A percentile compares a stretch with the other conserved stretches of the same genome.
phyloP scores from a whole-genome alignment of 495 filamentous ascomycete genomes.

The Penicillium atrosanguineum region DNA sequence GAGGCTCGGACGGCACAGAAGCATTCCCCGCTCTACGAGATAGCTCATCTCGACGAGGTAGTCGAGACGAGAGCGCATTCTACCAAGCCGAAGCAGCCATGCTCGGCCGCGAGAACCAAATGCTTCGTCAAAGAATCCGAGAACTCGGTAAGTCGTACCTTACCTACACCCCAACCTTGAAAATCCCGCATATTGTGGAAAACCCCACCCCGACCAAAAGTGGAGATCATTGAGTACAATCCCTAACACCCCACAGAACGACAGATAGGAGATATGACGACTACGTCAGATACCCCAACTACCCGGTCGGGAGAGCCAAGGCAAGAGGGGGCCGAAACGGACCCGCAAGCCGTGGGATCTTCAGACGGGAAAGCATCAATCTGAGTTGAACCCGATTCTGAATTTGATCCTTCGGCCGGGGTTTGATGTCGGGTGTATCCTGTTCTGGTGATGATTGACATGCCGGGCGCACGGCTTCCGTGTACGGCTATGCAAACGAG shows the following conservation, averaged over 20 bases:
- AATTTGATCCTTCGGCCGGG: not conserved
- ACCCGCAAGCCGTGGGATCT: conserved; percentile 24
- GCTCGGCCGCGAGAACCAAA: conserved; percentile 87
- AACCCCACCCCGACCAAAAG: conserved; percentile 5
- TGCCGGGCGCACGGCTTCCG: not conserved
- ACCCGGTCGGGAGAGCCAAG: conserved; percentile 14
- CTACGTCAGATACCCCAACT: conserved; percentile 12
- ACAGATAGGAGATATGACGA: conserved; percentile 33
- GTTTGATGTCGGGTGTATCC: not conserved
- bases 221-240: not conserved
- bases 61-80: conserved; percentile 78
- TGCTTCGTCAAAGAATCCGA: conserved; percentile 79
- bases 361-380: conserved; percentile 24
- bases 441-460: not conserved
- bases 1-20: conserved; percentile 29
- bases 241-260: conserved; percentile 25
- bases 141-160: conserved; percentile 56
- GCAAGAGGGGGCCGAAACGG: conserved; percentile 26
- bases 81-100: conserved; percentile 91
- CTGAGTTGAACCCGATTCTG: not conserved
- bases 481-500: not conserved
- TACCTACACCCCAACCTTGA: not conserved
- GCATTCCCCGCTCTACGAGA: conserved; percentile 29
- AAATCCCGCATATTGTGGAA: not conserved
- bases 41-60: conserved; percentile 34